Evolutionary conservation across 2,329 filamentous ascomycete genomes (phyloP).

Genomic region (Phaeosphaeriaceae sp.): DNA sequence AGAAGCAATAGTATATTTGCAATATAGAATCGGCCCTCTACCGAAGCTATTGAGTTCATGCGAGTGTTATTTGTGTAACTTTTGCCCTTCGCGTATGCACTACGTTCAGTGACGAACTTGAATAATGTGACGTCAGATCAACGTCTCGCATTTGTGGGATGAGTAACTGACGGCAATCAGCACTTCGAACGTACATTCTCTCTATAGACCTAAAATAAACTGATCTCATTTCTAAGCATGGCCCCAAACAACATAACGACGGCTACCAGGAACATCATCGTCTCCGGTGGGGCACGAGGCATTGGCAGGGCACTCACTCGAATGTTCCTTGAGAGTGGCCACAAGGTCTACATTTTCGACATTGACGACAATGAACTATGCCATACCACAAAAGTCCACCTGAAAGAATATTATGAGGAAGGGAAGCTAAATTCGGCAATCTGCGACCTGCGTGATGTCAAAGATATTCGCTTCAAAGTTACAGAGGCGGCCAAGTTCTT

Average conservation of each 20-base stretch:
- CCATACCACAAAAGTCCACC: conserved; percentile 49
- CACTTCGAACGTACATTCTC: conserved; percentile 1
- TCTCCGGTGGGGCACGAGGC: conserved; percentile 55
- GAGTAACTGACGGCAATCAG: conserved; percentile 3
- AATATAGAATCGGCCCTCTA: too few species aligned
- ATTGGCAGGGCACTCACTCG: conserved; percentile 57
- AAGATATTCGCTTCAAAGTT: conserved; percentile 51
- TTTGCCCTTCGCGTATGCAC: too few species aligned
- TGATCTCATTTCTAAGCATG: conserved; percentile 8
- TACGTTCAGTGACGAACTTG: background rate
- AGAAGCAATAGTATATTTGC: too few species aligned
- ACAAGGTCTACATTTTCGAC: conserved; percentile 57
- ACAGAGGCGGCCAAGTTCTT: conserved; percentile 53
- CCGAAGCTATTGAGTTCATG: too few species aligned
- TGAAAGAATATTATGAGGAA: conserved; percentile 44
- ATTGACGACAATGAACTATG: conserved; percentile 47
- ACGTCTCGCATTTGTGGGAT: conserved; percentile 21
- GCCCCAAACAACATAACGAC: conserved; percentile 11
- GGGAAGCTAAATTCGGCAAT: conserved; percentile 45
- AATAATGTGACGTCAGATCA: conserved; percentile 33
- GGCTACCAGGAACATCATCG: conserved; percentile 44
- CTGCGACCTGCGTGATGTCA: conserved; percentile 54
- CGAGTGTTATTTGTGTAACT: too few species aligned
- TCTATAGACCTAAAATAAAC: background rate
- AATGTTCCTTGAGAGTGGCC: conserved; percentile 53